These are phyloP conservation scores for Huntiella decipiens DNA, from an alignment of 2,329 filamentous ascomycete genomes.

Conservation along the genomic window DNA sequence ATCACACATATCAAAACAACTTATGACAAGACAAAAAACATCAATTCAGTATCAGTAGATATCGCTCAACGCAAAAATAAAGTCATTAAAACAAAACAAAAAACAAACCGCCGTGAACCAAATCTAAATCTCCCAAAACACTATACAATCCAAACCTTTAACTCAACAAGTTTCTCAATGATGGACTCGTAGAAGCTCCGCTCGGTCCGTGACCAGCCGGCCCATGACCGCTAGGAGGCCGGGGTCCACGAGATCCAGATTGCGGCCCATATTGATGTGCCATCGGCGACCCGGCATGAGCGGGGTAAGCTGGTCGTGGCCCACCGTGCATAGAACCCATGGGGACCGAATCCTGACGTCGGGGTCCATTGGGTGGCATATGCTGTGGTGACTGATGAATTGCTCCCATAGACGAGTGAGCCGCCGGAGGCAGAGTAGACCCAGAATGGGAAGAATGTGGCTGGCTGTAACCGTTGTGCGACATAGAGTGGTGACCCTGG, in stretches of 20 bases:
- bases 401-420: slow-evolving; percentile 4
- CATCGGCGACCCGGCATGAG: slow-evolving; percentile 6
- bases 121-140: neutral
- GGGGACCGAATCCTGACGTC: slow-evolving; percentile 2
- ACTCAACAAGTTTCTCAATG: slow-evolving; percentile 53
- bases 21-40: neutral
- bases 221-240: slow-evolving; percentile 31
- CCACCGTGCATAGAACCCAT: slow-evolving; percentile 4
- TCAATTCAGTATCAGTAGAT: neutral
- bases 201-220: slow-evolving; percentile 29
- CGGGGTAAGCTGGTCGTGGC: neutral
- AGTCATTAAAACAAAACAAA: neutral
- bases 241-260: slow-evolving; percentile 19
- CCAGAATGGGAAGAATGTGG: neutral
- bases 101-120: neutral
- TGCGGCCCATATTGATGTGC: neutral
- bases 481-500: slow-evolving; percentile 1
- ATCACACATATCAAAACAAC: neutral
- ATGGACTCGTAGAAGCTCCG: slow-evolving; percentile 39
- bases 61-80: neutral
- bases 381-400: slow-evolving; percentile 4
- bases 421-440: neutral
- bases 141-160: slow-evolving; percentile 19
- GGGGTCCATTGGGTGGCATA: neutral
- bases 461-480: neutral